A percentile compares a stretch with the other conserved stretches of the same genome.
phyloP scores from a whole-genome alignment of 768 basidiomycete genomes.

The Pleurotus djamor region DNA sequence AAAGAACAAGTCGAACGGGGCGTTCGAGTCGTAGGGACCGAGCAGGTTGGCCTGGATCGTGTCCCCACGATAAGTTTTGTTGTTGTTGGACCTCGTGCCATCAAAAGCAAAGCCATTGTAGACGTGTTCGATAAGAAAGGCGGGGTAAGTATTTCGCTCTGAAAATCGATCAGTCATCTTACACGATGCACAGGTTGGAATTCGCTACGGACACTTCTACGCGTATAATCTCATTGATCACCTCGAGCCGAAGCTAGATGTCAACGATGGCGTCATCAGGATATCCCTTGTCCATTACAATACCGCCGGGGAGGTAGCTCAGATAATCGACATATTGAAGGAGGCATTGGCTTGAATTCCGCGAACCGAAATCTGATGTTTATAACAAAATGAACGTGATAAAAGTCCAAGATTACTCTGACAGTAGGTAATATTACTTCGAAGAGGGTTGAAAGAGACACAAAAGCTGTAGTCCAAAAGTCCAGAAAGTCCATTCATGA shows the following conservation, averaged over 20 bases:
- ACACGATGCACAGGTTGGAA: too few species aligned
- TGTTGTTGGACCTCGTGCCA: conserved; percentile 52
- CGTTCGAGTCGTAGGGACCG: conserved; percentile 67
- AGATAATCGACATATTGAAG: conserved; percentile 53
- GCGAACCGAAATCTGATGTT: not conserved
- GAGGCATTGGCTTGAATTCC: conserved; percentile 34
- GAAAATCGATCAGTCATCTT: too few species aligned
- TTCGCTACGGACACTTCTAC: conserved; percentile 79
- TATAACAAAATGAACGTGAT: not conserved
- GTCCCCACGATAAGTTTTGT: conserved; percentile 76
- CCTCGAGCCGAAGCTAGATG: conserved; percentile 54
- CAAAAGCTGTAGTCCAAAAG: not conserved
- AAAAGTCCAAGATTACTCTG: not conserved
- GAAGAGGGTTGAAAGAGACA: not conserved
- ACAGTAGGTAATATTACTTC: not conserved
- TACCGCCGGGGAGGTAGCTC: conserved; percentile 66
- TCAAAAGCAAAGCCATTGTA: conserved; percentile 65
- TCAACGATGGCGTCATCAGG: conserved; percentile 66
- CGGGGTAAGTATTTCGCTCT: conserved; percentile 41
- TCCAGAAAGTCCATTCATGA: not conserved
- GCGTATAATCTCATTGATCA: conserved; percentile 60
- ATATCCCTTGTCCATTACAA: conserved; percentile 82
- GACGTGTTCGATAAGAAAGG: conserved; percentile 61
- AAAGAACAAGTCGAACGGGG: conserved; percentile 50
- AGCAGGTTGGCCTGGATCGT: conserved; percentile 35